Percentiles rank a stretch among this genome's conserved stretches.
Conservation (phyloP, 2,329 filamentous ascomycete genomes). For the Apiospora sp. region DNA sequence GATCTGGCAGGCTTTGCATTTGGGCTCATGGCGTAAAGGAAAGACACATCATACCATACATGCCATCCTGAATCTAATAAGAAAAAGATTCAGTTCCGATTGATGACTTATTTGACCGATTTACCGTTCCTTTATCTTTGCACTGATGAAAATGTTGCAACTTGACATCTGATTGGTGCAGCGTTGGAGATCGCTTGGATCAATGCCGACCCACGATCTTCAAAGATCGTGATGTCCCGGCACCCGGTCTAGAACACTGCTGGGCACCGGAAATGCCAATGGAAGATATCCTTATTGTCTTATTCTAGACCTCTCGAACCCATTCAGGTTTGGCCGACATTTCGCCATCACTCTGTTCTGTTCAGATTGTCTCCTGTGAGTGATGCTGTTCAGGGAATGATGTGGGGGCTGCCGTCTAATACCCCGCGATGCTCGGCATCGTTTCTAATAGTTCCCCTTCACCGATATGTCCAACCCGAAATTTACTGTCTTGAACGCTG, state of each 20-base stretch:
- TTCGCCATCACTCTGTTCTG: no score
- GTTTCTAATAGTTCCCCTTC: no score
- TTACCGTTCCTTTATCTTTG: neutral
- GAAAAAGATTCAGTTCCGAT: constrained; percentile 42
- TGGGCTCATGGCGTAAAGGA: constrained; percentile 61
- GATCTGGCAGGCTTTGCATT: constrained; percentile 60
- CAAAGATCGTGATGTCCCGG: neutral
- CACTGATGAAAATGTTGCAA: neutral
- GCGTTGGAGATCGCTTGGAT: neutral
- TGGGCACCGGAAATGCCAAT: neutral
- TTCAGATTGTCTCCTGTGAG: no score
- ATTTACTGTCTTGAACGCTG: no score
- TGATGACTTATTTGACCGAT: constrained; percentile 17
- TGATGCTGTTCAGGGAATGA: no score
- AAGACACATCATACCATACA: constrained; percentile 57
- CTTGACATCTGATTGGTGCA: neutral
- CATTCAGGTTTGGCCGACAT: no score
- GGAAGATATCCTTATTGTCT: neutral
- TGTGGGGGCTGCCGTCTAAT: no score
- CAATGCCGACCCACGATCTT: neutral
- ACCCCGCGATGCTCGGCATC: no score
- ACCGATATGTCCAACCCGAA: no score
- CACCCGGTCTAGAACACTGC: neutral
- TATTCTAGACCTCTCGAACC: neutral
- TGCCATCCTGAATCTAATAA: constrained; percentile 54